A percentile compares a stretch with the other conserved stretches of the same genome.
Evolutionary conservation across 2,329 filamentous ascomycete genomes (phyloP).

Genomic region (Cryphonectria parasitica): DNA sequence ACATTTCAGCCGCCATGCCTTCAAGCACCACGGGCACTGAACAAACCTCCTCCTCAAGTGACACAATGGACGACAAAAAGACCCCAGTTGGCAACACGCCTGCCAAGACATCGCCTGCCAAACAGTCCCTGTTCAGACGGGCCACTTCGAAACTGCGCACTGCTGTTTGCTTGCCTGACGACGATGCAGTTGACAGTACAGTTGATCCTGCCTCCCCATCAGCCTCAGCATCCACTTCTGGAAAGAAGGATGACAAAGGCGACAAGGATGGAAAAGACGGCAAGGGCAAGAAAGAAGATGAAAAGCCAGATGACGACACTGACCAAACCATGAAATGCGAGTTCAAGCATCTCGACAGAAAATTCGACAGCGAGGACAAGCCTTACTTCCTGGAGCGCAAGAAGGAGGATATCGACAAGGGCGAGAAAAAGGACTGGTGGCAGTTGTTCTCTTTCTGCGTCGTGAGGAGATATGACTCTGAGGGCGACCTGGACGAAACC

Average conservation of each 20-base stretch:
- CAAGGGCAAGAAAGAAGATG: constrained; percentile 5
- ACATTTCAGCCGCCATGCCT: constrained; percentile 14
- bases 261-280: constrained; percentile 21
- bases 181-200: background rate
- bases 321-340: constrained; percentile 36
- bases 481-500: constrained; percentile 26
- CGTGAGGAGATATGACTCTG: constrained; percentile 25
- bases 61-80: constrained; percentile 21
- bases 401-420: constrained; percentile 36
- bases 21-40: constrained; percentile 20
- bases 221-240: background rate
- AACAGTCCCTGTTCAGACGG: constrained; percentile 16
- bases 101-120: background rate
- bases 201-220: constrained; percentile 8
- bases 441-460: constrained; percentile 38
- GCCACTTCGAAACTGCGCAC: constrained; percentile 23
- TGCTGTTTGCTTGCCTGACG: constrained; percentile 13
- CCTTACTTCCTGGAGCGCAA: constrained; percentile 37
- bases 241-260: constrained; percentile 3
- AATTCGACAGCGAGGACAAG: constrained; percentile 37
- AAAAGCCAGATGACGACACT: constrained; percentile 30
- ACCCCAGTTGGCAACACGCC: background rate
- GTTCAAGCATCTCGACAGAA: constrained; percentile 41
- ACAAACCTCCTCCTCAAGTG: constrained; percentile 17
- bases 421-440: constrained; percentile 38